A percentile compares a stretch with the other conserved stretches of the same genome.
These are phyloP conservation scores for Fusarium luffae DNA, from an alignment of 2,329 filamentous ascomycete species.

Conservation along the genomic window DNA sequence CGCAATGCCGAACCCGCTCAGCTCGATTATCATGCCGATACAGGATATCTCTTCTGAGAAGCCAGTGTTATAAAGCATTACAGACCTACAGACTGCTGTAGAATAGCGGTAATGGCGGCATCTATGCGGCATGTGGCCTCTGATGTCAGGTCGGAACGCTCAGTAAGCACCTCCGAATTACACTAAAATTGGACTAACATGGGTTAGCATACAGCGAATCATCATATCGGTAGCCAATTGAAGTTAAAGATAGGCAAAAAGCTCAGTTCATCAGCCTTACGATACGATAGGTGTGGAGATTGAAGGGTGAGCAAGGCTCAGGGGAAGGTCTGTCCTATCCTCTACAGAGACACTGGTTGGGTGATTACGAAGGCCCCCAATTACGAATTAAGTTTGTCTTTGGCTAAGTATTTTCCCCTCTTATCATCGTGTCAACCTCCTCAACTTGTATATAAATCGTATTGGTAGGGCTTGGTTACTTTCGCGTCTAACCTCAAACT, in stretches of 20 bases:
- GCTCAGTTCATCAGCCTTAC: neutral
- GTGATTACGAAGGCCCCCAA: neutral
- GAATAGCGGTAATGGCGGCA: neutral
- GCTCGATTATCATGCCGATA: neutral
- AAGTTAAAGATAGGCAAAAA: neutral
- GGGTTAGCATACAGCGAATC: neutral
- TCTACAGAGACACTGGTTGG: neutral
- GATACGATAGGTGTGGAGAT: neutral
- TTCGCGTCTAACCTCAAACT: no score
- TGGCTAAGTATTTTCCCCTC: neutral
- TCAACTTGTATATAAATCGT: neutral
- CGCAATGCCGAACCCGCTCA: neutral
- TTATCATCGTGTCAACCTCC: neutral
- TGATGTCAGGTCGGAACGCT: neutral
- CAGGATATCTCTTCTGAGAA: neutral
- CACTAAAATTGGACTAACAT: neutral
- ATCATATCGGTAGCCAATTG: neutral
- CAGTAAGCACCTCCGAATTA: neutral
- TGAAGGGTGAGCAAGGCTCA: neutral
- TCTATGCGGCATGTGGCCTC: neutral
- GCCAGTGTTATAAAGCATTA: rapidly evolving
- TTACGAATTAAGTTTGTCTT: neutral
- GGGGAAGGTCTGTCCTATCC: neutral
- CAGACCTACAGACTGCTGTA: neutral
- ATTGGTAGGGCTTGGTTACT: neutral